Conservation (phyloP, 176 grass and related monocot species). For the Oropetium thomaeum region DNA sequence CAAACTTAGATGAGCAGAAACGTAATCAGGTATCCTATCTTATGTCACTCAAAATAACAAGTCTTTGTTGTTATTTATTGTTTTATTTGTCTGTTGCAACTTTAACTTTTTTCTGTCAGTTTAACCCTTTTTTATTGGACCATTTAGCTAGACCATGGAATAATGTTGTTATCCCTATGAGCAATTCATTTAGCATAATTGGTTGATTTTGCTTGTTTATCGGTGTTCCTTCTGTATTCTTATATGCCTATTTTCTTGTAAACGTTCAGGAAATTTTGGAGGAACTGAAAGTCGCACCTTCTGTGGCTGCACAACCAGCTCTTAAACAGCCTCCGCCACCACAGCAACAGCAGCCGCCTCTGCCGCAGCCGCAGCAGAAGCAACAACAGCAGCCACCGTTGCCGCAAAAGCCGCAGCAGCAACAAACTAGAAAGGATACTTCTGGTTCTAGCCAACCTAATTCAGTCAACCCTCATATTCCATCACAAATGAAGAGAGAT, state of each 20-base stretch:
- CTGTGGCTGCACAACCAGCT: conserved; percentile 34
- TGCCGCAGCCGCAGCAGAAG: not conserved
- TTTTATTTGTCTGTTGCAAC: not conserved
- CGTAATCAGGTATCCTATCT: conserved; percentile 66
- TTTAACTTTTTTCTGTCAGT: not conserved
- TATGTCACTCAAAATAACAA: not conserved
- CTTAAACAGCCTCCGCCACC: conserved; percentile 49
- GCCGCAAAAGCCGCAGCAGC: conserved; percentile 26
- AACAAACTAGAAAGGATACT: conserved; percentile 42
- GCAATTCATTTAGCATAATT: conserved; percentile 6
- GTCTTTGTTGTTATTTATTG: not conserved
- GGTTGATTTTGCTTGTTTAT: not conserved
- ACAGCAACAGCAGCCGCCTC: not conserved
- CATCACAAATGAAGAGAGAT: conserved; percentile 48
- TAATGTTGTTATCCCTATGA: not conserved
- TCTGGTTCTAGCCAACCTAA: conserved; percentile 46
- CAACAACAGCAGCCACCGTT: conserved; percentile 19
- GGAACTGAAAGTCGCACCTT: conserved; percentile 40
- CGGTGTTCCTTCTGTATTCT: not conserved
- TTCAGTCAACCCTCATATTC: conserved; percentile 30
- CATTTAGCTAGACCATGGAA: not conserved
- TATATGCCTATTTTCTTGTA: conserved; percentile 1
- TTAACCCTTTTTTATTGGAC: conserved; percentile 19
- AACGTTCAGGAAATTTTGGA: conserved; percentile 47
- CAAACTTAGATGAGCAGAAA: conserved; percentile 94